These are phyloP conservation scores for Lenwebbia sp. DNA, from an alignment of 345 rosid species.

Conservation along the genomic window DNA sequence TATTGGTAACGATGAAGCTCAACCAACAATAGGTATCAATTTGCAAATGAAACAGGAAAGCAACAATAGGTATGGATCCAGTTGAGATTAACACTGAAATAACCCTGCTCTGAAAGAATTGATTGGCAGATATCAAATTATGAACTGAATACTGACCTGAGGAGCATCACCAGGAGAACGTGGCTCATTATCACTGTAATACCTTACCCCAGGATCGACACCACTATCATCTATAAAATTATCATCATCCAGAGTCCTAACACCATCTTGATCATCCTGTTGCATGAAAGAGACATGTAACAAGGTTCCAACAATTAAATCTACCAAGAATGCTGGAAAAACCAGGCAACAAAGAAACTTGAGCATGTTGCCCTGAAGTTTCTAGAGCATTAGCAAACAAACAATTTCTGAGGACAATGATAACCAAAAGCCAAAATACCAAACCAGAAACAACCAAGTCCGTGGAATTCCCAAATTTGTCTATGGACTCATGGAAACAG, in stretches of 20 bases:
- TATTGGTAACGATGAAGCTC: background rate
- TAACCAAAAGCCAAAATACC: background rate
- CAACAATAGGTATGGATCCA: background rate
- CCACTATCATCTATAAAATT: slow-evolving; percentile 91
- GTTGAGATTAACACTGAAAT: background rate
- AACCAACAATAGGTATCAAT: background rate
- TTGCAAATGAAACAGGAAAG: background rate
- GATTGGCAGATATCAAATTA: background rate
- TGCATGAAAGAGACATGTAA: background rate
- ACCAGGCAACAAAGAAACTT: background rate
- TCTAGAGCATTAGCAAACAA: background rate
- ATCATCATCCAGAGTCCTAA: slow-evolving; percentile 80
- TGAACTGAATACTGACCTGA: slow-evolving; percentile 30
- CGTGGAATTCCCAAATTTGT: background rate
- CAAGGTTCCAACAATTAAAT: background rate
- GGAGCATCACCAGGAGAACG: slow-evolving; percentile 59
- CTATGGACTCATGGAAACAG: background rate
- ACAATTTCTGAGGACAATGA: background rate
- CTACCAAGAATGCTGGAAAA: background rate
- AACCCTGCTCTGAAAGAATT: background rate
- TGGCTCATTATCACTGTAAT: slow-evolving; percentile 56
- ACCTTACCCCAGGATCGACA: slow-evolving; percentile 70
- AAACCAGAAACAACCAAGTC: background rate
- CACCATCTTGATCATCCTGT: slow-evolving; percentile 88
- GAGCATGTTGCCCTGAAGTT: background rate